These are phyloP conservation scores for Penicillium fimorum DNA, from an alignment of 495 filamentous ascomycete genomes.

Conservation along the genomic window DNA sequence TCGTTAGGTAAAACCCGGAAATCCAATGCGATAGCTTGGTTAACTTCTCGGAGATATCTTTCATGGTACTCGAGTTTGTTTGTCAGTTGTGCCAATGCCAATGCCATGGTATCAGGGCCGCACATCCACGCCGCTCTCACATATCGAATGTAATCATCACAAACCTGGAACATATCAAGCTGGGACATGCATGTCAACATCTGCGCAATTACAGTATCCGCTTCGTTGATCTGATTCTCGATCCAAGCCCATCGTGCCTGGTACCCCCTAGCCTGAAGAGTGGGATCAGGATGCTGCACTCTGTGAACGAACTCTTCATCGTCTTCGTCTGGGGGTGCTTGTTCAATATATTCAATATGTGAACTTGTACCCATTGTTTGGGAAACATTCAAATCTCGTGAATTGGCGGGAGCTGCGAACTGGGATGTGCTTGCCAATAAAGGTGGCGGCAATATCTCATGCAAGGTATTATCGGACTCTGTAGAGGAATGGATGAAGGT, in stretches of 20 bases:
- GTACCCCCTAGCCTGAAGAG: not conserved
- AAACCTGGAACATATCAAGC: not conserved
- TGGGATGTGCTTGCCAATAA: not conserved
- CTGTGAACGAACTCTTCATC: not conserved
- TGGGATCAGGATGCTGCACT: not conserved
- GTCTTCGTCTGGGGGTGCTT: not conserved
- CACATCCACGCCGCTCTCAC: not conserved
- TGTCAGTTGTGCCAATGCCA: not conserved
- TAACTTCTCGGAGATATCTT: not conserved
- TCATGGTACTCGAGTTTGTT: not conserved
- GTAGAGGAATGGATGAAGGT: not conserved
- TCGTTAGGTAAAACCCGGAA: not conserved
- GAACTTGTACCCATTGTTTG: not conserved
- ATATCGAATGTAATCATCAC: not conserved
- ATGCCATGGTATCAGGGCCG: no score
- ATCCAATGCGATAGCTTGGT: slow-evolving; percentile 1
- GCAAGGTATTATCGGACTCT: not conserved
- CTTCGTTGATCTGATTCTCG: not conserved
- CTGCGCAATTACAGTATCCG: not conserved
- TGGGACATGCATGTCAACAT: not conserved
- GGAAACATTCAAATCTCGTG: not conserved
- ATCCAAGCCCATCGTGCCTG: not conserved
- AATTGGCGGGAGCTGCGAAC: not conserved
- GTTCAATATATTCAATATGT: not conserved
- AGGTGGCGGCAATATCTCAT: not conserved